Conservation (phyloP, 2,329 filamentous ascomycete genomes). For the Colletotrichum tanaceti region DNA sequence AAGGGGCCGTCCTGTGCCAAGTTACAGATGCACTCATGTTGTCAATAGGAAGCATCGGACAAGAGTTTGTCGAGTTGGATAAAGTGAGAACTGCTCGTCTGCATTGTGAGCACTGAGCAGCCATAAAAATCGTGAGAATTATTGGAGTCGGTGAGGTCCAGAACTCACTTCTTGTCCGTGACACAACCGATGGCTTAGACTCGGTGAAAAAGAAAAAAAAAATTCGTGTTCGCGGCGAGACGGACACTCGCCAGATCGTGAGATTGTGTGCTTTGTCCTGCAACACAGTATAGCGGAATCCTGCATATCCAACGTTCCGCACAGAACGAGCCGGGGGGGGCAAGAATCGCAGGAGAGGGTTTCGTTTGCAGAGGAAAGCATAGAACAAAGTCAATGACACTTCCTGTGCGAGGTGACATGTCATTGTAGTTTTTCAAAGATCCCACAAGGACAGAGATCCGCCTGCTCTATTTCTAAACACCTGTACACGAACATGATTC, state of each 20-base stretch:
- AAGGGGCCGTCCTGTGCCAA: background rate
- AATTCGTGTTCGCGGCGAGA: background rate
- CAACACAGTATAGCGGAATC: background rate
- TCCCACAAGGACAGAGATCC: too few relatives aligned
- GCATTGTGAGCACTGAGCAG: background rate
- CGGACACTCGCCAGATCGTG: background rate
- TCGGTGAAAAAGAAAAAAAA: background rate
- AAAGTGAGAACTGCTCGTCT: background rate
- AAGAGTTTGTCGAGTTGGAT: background rate
- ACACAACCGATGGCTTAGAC: constrained; percentile 10
- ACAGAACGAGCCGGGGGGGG: background rate
- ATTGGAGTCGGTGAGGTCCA: background rate
- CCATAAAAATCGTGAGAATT: background rate
- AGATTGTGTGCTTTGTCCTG: constrained; percentile 2
- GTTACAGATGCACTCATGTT: background rate
- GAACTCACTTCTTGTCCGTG: background rate
- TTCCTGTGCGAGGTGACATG: constrained; percentile 8
- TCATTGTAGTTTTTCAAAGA: background rate
- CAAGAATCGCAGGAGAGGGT: background rate
- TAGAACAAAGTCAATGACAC: constrained; percentile 4
- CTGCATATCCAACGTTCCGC: constrained; percentile 9
- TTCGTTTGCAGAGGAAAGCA: background rate
- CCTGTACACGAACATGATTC: background rate
- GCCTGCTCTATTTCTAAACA: background rate
- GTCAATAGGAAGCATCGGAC: background rate